Percentiles rank a stretch among this genome's conserved stretches.
These are phyloP conservation scores for Moesziomyces parantarcticus DNA, from an alignment of 1,284 basidiomycete species.

Conservation along the genomic window DNA sequence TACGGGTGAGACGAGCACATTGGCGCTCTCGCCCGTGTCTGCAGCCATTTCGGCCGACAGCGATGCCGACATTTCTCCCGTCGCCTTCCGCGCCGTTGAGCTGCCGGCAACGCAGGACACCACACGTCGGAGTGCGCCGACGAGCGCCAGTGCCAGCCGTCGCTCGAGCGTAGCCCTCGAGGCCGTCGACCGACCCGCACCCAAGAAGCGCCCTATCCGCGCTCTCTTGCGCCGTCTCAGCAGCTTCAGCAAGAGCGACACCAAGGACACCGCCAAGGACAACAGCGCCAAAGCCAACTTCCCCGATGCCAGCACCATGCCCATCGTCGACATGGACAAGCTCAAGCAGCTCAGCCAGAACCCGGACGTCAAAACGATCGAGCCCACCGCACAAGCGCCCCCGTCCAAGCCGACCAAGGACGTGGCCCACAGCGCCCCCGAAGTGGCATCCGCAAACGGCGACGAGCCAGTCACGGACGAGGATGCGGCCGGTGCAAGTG, in stretches of 20 bases:
- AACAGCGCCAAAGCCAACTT: conserved; percentile 36
- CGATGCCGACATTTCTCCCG: conserved; percentile 35
- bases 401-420: not conserved
- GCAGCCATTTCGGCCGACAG: conserved; percentile 29
- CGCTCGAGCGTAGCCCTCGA: conserved; percentile 24
- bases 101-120: conserved; percentile 14
- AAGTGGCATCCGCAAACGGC: not conserved
- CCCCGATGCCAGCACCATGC: conserved; percentile 40
- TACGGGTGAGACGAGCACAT: conserved; percentile 10
- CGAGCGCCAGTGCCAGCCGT: conserved; percentile 18
- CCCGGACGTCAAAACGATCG: conserved; percentile 1
- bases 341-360: conserved; percentile 26
- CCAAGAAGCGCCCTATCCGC: conserved; percentile 27
- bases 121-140: conserved; percentile 5
- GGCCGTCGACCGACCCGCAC: conserved; percentile 1
- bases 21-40: conserved; percentile 26
- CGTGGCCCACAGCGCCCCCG: not conserved
- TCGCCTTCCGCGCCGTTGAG: conserved; percentile 31
- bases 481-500: not conserved
- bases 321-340: conserved; percentile 30
- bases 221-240: conserved; percentile 42
- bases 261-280: conserved; percentile 2
- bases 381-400: not conserved
- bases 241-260: conserved; percentile 37
- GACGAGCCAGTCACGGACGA: not conserved